Evolutionary conservation across 176 grass and related monocot genomes (phyloP).

Genomic region (Olyra latifolia): DNA sequence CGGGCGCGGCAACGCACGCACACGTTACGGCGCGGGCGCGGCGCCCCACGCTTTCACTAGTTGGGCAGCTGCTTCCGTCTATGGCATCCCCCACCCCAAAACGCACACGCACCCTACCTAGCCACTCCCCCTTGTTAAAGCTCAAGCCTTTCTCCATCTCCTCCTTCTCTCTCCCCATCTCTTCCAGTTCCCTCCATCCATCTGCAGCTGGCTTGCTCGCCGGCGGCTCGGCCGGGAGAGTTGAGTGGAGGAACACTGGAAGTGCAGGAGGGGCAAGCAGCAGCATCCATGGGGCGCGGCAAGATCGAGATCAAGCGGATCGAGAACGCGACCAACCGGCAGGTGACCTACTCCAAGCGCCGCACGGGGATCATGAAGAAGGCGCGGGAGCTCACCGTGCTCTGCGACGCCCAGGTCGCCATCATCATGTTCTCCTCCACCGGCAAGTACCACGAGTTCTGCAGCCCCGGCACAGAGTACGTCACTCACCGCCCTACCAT

Average conservation of each 20-base stretch:
- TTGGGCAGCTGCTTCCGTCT: slow-evolving; percentile 57
- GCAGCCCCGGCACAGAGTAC: slow-evolving; percentile 81
- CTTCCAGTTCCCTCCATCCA: not conserved
- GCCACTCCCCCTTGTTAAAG: not conserved
- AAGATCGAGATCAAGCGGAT: slow-evolving; percentile 99
- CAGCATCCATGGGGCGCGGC: slow-evolving; percentile 63
- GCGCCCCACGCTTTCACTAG: slow-evolving; percentile 65
- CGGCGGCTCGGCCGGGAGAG: not conserved
- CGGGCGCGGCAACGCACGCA: not conserved
- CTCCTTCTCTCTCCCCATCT: slow-evolving; percentile 1
- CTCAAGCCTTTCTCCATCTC: not conserved
- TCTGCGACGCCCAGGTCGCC: slow-evolving; percentile 93
- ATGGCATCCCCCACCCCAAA: slow-evolving; percentile 36
- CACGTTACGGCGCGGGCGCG: slow-evolving; percentile 33
- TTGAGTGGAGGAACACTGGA: not conserved
- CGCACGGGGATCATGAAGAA: slow-evolving; percentile 97
- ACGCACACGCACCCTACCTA: slow-evolving; percentile 31
- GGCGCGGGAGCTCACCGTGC: slow-evolving; percentile 88
- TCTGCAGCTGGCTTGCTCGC: not conserved
- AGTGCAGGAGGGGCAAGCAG: no score
- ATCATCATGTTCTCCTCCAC: slow-evolving; percentile 99
- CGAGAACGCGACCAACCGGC: slow-evolving; percentile 93
- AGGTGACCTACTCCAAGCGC: slow-evolving; percentile 97
- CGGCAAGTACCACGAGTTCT: slow-evolving; percentile 92
- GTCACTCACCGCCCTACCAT: not conserved